Evolutionary conservation across 768 basidiomycete species (phyloP).

Genomic region (Lactarius hengduanensis): DNA sequence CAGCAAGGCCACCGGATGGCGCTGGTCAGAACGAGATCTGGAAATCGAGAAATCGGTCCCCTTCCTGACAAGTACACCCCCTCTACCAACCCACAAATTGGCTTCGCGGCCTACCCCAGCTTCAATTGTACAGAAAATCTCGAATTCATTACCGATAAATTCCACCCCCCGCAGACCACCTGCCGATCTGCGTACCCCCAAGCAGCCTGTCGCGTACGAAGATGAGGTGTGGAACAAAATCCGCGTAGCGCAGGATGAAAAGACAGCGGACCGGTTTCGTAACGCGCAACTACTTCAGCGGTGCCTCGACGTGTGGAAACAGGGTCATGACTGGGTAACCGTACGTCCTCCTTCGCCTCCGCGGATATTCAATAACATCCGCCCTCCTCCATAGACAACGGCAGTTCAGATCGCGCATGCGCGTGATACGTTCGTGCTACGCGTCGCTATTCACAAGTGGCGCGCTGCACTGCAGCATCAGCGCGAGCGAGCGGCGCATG

Average conservation of each 20-base stretch:
- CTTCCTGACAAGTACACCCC: conserved; percentile 27
- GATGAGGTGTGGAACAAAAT: conserved; percentile 80
- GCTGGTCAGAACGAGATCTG: conserved; percentile 15
- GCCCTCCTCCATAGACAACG: conserved; percentile 55
- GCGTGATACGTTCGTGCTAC: conserved; percentile 62
- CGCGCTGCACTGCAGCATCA: conserved; percentile 41
- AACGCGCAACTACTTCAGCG: conserved; percentile 61
- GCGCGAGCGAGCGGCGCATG: conserved; percentile 43
- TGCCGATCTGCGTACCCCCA: conserved; percentile 38
- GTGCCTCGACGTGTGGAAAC: conserved; percentile 75
- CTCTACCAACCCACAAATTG: conserved; percentile 12
- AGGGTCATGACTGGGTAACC: conserved; percentile 67
- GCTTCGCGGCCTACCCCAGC: conserved; percentile 15
- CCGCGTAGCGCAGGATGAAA: conserved; percentile 64
- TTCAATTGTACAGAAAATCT: conserved; percentile 13
- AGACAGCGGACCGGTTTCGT: conserved; percentile 67
- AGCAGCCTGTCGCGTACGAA: conserved; percentile 55
- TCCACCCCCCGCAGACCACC: conserved; percentile 15
- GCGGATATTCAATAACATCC: conserved; percentile 8
- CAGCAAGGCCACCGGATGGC: conserved; percentile 13
- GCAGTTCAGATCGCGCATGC: conserved; percentile 66
- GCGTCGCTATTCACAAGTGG: conserved; percentile 62
- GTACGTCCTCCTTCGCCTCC: conserved; percentile 45
- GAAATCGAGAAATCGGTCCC: conserved; percentile 26
- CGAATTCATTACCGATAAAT: background rate